Conservation (phyloP, 257 asterid genomes). For the Mitragyna speciosa region DNA sequence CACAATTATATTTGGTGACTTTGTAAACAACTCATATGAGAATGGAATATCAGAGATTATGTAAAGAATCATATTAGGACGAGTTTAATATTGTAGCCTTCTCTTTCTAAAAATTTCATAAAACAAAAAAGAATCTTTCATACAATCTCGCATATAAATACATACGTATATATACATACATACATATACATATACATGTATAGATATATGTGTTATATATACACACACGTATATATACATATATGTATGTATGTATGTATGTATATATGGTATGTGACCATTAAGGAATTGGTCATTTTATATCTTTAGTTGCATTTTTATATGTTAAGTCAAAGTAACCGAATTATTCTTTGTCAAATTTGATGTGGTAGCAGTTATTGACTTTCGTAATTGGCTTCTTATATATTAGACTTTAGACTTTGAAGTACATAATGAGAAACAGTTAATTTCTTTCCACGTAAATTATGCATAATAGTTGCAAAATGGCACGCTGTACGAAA, state of each 20-base stretch:
- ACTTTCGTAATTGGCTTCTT: neutral
- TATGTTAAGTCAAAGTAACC: neutral
- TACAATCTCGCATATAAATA: neutral
- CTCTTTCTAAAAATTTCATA: neutral
- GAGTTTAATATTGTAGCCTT: neutral
- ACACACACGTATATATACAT: no score
- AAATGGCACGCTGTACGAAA: no score
- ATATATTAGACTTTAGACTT: no score
- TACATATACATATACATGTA: no score
- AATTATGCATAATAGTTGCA: neutral
- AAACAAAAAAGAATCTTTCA: neutral
- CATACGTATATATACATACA: no score
- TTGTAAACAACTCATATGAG: neutral
- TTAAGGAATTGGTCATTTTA: neutral
- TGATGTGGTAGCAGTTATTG: neutral
- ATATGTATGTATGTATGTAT: no score
- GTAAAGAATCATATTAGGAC: neutral
- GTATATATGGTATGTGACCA: no score
- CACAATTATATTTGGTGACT: neutral
- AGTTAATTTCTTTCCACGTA: neutral
- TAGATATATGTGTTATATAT: no score
- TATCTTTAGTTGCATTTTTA: neutral
- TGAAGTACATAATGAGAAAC: neutral
- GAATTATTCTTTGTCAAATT: neutral
- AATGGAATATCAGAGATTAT: neutral